phyloP scores from a whole-genome alignment of 306 rosid species.

The Arachis hypogaea region DNA sequence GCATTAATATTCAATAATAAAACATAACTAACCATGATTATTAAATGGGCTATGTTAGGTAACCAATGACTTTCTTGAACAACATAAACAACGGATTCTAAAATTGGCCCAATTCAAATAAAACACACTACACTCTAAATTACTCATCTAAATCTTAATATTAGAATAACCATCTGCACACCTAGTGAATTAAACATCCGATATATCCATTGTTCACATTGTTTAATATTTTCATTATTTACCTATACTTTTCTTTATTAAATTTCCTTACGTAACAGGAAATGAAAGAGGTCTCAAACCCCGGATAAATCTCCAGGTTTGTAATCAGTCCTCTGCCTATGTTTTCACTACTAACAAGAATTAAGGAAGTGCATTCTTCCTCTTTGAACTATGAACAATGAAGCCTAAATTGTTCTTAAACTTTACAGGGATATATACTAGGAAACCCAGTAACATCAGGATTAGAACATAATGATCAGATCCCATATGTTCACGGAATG shows the following conservation, averaged over 20 bases:
- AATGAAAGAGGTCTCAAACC: constrained; percentile 51
- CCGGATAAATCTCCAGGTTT: constrained; percentile 63
- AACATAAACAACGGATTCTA: no score
- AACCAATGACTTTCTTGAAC: no score
- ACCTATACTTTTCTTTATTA: background rate
- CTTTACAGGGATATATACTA: constrained; percentile 62
- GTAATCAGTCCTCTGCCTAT: background rate
- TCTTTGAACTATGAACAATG: background rate
- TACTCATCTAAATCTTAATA: no score
- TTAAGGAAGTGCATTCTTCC: background rate
- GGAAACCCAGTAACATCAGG: constrained; percentile 49
- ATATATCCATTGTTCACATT: no score
- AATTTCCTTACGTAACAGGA: constrained; percentile 42
- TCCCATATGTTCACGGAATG: constrained; percentile 63
- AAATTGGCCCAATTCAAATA: no score
- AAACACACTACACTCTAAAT: no score
- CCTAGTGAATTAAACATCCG: no score
- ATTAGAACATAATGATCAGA: background rate
- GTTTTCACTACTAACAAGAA: background rate
- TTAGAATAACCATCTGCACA: no score
- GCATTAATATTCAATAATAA: no score
- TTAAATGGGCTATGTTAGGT: no score
- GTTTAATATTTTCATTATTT: no score
- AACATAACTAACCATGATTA: no score
- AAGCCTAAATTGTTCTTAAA: background rate